Conservation (phyloP, 73 alveolate species). For the Paramecium bursaria region DNA sequence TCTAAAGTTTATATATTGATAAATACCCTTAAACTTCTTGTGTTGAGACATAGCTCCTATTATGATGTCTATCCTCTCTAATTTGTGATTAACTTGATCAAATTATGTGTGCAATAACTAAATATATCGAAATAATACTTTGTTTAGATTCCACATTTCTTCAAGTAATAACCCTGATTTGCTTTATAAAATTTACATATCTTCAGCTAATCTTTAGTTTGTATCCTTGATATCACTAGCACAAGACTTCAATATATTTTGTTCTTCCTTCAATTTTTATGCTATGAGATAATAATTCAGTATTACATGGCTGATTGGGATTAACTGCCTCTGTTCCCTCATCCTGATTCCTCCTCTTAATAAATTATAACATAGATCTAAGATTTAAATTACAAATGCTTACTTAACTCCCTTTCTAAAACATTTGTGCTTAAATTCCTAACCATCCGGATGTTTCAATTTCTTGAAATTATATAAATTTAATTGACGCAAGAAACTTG, state of each 20-base stretch:
- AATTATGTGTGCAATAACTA: slow-evolving; percentile 43
- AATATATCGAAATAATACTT: not conserved
- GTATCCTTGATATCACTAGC: slow-evolving; percentile 56
- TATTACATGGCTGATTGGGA: slow-evolving; percentile 62
- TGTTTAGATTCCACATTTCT: slow-evolving; percentile 61
- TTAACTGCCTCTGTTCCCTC: slow-evolving; percentile 50
- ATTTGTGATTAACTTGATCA: slow-evolving; percentile 50
- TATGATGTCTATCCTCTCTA: slow-evolving; percentile 46
- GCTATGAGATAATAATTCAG: not conserved
- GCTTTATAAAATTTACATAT: slow-evolving; percentile 26
- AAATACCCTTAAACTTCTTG: slow-evolving; percentile 41
- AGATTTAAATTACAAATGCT: no score
- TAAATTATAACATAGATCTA: slow-evolving; percentile 42
- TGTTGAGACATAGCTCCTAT: slow-evolving; percentile 60
- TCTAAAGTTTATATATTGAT: not conserved
- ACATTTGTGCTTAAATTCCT: slow-evolving; percentile 56
- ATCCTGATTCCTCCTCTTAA: slow-evolving; percentile 41
- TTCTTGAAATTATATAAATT: slow-evolving; percentile 64
- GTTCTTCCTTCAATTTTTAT: slow-evolving; percentile 50
- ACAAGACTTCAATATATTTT: slow-evolving; percentile 16
- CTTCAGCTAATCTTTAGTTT: slow-evolving; percentile 45
- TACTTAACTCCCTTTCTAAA: slow-evolving; percentile 57
- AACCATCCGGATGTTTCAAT: slow-evolving; percentile 44
- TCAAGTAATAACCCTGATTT: slow-evolving; percentile 42
- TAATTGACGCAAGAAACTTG: slow-evolving; percentile 44